A percentile compares a stretch with the other conserved stretches of the same genome.
phyloP scores from a whole-genome alignment of 805 yeast genomes.

The Candida ulmi region DNA sequence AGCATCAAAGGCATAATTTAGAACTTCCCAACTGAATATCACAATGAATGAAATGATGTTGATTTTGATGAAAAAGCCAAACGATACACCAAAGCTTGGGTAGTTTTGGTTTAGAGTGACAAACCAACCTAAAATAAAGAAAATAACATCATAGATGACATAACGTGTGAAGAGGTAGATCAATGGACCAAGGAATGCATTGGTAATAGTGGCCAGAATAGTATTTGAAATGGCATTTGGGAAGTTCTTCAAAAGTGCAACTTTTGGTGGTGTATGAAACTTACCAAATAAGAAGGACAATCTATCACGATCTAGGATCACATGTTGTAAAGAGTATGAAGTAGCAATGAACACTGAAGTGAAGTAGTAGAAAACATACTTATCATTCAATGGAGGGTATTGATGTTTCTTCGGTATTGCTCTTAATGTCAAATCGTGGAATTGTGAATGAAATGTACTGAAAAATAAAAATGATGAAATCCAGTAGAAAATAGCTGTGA shows the following conservation, averaged over 20 bases:
- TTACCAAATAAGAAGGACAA: constrained; percentile 38
- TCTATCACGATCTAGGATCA: constrained; percentile 49
- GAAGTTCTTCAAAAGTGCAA: constrained; percentile 22
- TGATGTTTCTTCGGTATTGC: constrained; percentile 33
- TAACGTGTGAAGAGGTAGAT: constrained; percentile 36
- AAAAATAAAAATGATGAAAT: constrained; percentile 21
- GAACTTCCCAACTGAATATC: constrained; percentile 44
- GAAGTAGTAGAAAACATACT: constrained; percentile 46
- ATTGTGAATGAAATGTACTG: constrained; percentile 18
- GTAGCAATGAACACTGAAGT: constrained; percentile 35
- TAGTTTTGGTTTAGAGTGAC: constrained; percentile 34
- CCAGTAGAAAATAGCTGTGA: constrained; percentile 16
- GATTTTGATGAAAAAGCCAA: constrained; percentile 25
- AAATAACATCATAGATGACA: constrained; percentile 34
- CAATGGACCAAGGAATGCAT: constrained; percentile 29
- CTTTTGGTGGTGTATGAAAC: constrained; percentile 34
- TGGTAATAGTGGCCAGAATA: constrained; percentile 24
- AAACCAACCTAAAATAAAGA: constrained; percentile 24
- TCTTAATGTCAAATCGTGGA: constrained; percentile 15
- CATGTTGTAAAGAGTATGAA: constrained; percentile 45
- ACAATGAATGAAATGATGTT: constrained; percentile 30
- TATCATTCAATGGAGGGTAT: constrained; percentile 36
- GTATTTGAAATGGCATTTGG: constrained; percentile 34
- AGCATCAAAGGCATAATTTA: constrained; percentile 54
- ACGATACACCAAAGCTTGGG: constrained; percentile 34